Evolutionary conservation across 2,329 filamentous ascomycete species (phyloP).

Genomic region (Didymosphaeria variabile): DNA sequence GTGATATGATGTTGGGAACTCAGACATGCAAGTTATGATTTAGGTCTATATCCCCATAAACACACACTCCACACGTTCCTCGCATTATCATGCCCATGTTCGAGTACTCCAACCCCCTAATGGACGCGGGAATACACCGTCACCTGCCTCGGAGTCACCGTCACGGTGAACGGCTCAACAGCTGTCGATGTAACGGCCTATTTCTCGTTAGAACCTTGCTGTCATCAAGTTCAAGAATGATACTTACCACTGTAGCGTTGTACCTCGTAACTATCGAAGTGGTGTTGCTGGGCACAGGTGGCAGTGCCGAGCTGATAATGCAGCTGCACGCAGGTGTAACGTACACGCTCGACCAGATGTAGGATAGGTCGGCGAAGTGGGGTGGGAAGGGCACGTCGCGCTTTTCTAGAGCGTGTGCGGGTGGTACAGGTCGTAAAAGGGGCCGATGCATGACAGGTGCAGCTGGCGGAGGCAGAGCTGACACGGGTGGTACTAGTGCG

Average conservation of each 20-base stretch:
- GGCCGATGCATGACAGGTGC: too few relatives aligned
- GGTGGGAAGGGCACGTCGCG: constrained; percentile 20
- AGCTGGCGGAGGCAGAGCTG: too few relatives aligned
- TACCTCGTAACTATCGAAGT: constrained; percentile 21
- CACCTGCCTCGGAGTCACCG: constrained; percentile 25
- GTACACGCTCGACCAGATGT: constrained; percentile 24
- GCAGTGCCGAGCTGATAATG: constrained; percentile 23
- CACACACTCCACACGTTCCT: too few relatives aligned
- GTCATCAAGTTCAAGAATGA: background rate
- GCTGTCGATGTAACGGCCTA: constrained; percentile 22
- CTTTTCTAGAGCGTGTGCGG: constrained; percentile 11
- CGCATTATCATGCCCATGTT: background rate
- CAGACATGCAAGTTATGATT: too few relatives aligned
- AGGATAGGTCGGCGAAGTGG: constrained; percentile 23
- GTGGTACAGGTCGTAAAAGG: background rate
- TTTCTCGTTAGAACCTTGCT: background rate
- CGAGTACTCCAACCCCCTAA: constrained; percentile 1
- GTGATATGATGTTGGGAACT: too few relatives aligned
- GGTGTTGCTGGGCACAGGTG: constrained; percentile 17
- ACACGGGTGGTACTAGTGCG: too few relatives aligned
- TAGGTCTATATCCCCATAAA: too few relatives aligned
- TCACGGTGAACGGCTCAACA: constrained; percentile 30
- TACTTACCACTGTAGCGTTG: constrained; percentile 21
- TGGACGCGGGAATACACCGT: constrained; percentile 22
- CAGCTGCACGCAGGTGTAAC: constrained; percentile 29